Base-by-base conservation (phyloP, 139 green algal species). In the Nannochloris sp. region DNA sequence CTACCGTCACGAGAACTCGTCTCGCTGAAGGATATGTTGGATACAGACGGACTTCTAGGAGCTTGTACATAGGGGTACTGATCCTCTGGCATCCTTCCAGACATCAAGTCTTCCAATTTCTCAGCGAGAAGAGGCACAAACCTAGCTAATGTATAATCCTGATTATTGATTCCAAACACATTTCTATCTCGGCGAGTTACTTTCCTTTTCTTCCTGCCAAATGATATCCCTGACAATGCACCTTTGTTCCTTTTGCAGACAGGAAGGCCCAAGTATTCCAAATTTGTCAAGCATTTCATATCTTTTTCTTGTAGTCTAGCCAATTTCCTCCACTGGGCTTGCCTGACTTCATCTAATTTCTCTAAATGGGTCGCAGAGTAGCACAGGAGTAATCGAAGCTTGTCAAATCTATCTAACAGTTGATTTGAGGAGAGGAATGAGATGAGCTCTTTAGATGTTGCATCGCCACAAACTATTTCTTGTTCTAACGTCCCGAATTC, bases 391-490 rank as follows among this genome's bases (percentile, higher is more conserved):
- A 97, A 72, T 14, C 92, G 82, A 63, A 96, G 72, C 68, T 93
- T 93, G 67, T 88, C 84, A 17, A 62, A 40, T 25, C 62, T 25
- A 3, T 59, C 49, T 12, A 81, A 51, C 26, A 45, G 40, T 49
- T 70, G 63, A 56, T 81, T 61, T 53, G 55, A 49, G 6, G 62
- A 67, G 8, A 95, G 75, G 62, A 85, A 87, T 13, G 73, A 68
- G 49, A 96, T 82, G 49, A 98, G 70, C 44, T 98, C 92, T 75
- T 95, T 95, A 69, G 57, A 80, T 49, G 69, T 90, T 49, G 87
- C 91, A 10, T 97, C 89, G 0, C 93, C 93, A 69, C 91, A 95
- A 55, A 98, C 86, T 40, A 98, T 50, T 71, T 95, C 91, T 81
- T 98, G 91, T 71, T 98, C 92, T 72, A 97, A 65, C 66, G 85